phyloP scores from a whole-genome alignment of 768 basidiomycete genomes.

The Mycena vitilis region DNA sequence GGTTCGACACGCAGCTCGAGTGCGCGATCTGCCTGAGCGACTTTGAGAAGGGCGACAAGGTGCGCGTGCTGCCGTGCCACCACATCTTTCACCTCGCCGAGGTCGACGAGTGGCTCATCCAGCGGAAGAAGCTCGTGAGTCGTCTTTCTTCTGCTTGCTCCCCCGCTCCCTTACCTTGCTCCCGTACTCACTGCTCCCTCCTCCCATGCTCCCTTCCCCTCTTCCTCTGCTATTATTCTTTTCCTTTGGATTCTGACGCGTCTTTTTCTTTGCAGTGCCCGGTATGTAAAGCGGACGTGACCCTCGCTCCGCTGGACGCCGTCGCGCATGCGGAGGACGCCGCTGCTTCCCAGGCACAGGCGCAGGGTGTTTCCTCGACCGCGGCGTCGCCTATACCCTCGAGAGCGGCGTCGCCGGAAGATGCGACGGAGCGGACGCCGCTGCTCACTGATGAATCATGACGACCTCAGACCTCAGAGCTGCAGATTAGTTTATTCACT shows the following conservation, averaged over 20 bases:
- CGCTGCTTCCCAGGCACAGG: too few relatives aligned
- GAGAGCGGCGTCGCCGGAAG: slow-evolving; percentile 16
- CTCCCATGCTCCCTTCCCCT: slow-evolving; percentile 36
- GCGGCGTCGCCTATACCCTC: background rate
- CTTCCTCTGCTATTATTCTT: background rate
- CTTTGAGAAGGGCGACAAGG: slow-evolving; percentile 88
- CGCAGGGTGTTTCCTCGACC: background rate
- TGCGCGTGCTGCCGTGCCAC: slow-evolving; percentile 92
- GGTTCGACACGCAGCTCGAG: slow-evolving; percentile 87
- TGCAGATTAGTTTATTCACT: background rate
- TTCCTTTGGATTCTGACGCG: slow-evolving; percentile 20
- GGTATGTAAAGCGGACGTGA: slow-evolving; percentile 93
- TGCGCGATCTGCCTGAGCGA: slow-evolving; percentile 94
- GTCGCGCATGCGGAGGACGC: background rate
- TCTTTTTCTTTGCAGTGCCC: slow-evolving; percentile 75
- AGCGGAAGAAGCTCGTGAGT: slow-evolving; percentile 90
- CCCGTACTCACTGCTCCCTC: too few relatives aligned
- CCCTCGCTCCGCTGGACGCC: slow-evolving; percentile 45
- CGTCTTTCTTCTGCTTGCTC: too few relatives aligned
- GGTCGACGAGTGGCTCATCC: slow-evolving; percentile 92
- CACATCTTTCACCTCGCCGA: slow-evolving; percentile 96
- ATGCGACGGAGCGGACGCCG: slow-evolving; percentile 30
- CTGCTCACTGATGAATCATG: slow-evolving; percentile 8
- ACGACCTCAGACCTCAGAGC: too few relatives aligned
- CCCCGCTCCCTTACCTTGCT: too few relatives aligned